These are phyloP conservation scores for Conticribra guillardii DNA, from an alignment of 108 stramenopile species.

Conservation along the genomic window DNA sequence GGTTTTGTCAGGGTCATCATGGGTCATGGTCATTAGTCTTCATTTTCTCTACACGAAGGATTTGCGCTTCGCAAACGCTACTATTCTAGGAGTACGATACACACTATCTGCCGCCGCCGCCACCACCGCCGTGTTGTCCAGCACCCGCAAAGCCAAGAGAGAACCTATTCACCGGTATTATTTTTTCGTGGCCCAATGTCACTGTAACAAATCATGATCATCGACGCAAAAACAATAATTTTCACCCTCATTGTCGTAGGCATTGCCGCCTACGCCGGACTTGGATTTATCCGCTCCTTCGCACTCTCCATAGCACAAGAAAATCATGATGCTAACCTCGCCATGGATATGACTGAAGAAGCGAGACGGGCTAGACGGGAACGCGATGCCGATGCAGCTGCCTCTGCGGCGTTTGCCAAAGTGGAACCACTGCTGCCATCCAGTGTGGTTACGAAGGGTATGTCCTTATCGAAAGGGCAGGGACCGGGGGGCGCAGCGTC, in stretches of 20 bases:
- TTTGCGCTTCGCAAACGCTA: too few relatives aligned
- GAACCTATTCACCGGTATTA: too few relatives aligned
- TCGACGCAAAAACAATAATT: conserved; percentile 71
- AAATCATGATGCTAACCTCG: conserved; percentile 79
- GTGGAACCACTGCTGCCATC: conserved; percentile 71
- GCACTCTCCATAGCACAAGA: conserved; percentile 84
- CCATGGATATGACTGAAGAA: conserved; percentile 72
- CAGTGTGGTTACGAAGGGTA: conserved; percentile 34
- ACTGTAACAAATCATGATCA: conserved; percentile 66
- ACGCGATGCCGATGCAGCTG: conserved; percentile 75
- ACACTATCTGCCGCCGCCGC: too few relatives aligned
- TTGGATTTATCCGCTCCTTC: conserved; percentile 70
- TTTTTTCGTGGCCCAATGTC: too few relatives aligned
- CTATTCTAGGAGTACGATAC: too few relatives aligned
- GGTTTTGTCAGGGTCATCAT: too few relatives aligned
- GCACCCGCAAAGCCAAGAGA: too few relatives aligned
- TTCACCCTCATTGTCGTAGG: conserved; percentile 65
- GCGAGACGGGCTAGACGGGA: conserved; percentile 64
- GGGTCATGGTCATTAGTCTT: too few relatives aligned
- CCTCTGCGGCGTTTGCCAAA: conserved; percentile 72
- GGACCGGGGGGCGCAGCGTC: background rate
- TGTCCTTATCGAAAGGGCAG: background rate
- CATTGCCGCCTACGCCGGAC: conserved; percentile 56
- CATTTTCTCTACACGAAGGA: too few relatives aligned
- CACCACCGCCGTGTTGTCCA: too few relatives aligned